A percentile compares a stretch with the other conserved stretches of the same genome.
Conservation (phyloP, 371 early-diverging fungal genomes). For the Batrachochytrium dendrobatidis region DNA sequence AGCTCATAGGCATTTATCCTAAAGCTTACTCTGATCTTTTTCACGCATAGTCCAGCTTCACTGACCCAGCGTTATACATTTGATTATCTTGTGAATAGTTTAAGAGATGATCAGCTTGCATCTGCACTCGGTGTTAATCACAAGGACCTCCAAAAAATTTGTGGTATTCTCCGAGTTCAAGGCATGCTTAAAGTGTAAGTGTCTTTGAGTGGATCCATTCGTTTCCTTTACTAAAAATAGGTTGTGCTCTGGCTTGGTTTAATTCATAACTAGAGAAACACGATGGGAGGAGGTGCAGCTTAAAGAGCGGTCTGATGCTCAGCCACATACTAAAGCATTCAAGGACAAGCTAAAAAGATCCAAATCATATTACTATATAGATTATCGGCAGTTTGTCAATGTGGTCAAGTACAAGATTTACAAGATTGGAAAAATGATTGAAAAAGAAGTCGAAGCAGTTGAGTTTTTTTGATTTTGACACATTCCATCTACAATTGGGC, state of each 20-base stretch:
- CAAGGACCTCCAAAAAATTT: slow-evolving; percentile 63
- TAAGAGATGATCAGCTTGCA: slow-evolving; percentile 74
- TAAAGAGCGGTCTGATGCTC: background rate
- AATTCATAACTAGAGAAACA: background rate
- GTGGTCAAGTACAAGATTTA: slow-evolving; percentile 88
- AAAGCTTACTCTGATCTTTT: too few relatives aligned
- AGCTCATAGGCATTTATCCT: too few relatives aligned
- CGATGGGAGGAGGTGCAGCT: background rate
- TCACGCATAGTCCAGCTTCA: too few relatives aligned
- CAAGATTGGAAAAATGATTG: slow-evolving; percentile 63
- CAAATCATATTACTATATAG: slow-evolving; percentile 77
- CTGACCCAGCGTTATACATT: too few relatives aligned
- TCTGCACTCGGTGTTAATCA: slow-evolving; percentile 55
- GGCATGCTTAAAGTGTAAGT: slow-evolving; percentile 66
- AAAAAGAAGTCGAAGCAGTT: slow-evolving; percentile 62
- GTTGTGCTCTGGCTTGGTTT: background rate
- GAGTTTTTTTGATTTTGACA: too few relatives aligned
- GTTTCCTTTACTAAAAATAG: background rate
- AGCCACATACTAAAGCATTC: background rate
- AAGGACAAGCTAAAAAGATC: slow-evolving; percentile 46
- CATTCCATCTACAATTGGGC: too few relatives aligned
- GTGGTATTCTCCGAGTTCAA: slow-evolving; percentile 68
- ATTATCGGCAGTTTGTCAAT: slow-evolving; percentile 87
- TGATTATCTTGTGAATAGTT: too few relatives aligned
- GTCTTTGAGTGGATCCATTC: background rate